These are phyloP conservation scores for Ensete ventricosum DNA, from an alignment of 176 grass and related monocot species.

Conservation along the genomic window DNA sequence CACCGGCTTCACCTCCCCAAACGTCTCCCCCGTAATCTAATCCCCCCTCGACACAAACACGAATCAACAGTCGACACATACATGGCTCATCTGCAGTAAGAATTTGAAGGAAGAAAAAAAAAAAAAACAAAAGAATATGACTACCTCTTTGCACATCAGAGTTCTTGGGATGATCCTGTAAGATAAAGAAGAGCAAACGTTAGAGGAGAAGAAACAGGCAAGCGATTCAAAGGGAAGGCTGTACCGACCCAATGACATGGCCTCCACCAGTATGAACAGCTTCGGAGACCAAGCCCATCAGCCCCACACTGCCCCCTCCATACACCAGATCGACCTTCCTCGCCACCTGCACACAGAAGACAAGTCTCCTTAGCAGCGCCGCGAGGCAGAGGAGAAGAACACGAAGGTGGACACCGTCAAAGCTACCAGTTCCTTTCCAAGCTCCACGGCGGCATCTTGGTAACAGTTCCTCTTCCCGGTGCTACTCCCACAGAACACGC, in stretches of 20 bases:
- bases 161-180: conserved; percentile 67
- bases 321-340: conserved; percentile 86
- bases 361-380: neutral
- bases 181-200: neutral
- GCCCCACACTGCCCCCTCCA: conserved; percentile 77
- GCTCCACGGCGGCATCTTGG: conserved; percentile 80
- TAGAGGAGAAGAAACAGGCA: neutral
- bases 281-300: conserved; percentile 89
- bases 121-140: neutral
- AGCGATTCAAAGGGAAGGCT: neutral
- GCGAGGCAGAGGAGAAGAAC: neutral
- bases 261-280: conserved; percentile 85
- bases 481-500: conserved; percentile 99
- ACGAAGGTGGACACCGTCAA: neutral
- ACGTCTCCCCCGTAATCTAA: conserved; percentile 74
- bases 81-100: neutral
- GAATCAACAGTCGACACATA: no score
- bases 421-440: conserved; percentile 66
- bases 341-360: conserved; percentile 36
- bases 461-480: conserved; percentile 88
- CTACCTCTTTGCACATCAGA: conserved; percentile 87
- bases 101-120: neutral
- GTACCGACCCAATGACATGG: conserved; percentile 70
- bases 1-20: conserved; percentile 77
- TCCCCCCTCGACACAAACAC: neutral